Evolutionary conservation across 768 basidiomycete genomes (phyloP).

Genomic region (Boletus sp.): DNA sequence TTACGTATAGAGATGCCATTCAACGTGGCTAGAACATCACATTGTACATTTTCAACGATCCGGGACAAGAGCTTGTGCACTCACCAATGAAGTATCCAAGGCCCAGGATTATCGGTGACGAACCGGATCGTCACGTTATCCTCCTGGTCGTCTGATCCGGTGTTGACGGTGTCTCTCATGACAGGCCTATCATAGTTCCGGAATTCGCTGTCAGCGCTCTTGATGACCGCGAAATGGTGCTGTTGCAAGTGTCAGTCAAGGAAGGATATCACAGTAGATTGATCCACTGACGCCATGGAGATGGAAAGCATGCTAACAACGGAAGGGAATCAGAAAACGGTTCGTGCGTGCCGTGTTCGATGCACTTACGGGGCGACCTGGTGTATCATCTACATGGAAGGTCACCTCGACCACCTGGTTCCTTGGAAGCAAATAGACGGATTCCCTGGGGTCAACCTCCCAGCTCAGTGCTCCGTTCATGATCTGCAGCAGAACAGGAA

Average conservation of each 20-base stretch:
- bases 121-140: constrained; percentile 50
- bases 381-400: constrained; percentile 6
- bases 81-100: constrained; percentile 48
- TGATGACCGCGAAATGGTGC: constrained; percentile 42
- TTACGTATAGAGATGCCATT: constrained; percentile 23
- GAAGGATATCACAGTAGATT: background rate
- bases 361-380: constrained; percentile 30
- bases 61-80: background rate
- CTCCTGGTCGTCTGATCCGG: constrained; percentile 34
- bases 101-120: constrained; percentile 65
- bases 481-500: constrained; percentile 21
- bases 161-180: constrained; percentile 48
- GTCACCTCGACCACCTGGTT: constrained; percentile 18
- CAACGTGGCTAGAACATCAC: constrained; percentile 24
- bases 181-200: constrained; percentile 49
- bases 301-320: constrained; percentile 19
- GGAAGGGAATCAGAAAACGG: background rate
- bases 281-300: constrained; percentile 17
- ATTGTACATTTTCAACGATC: background rate
- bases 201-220: constrained; percentile 35
- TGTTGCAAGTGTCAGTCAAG: constrained; percentile 10
- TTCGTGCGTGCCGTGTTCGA: too few relatives aligned
- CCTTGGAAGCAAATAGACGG: constrained; percentile 13
- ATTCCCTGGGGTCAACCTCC: constrained; percentile 4
- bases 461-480: constrained; percentile 17